Conservation (phyloP, 176 grass and related monocot genomes). For the Cenchrus purpureus region DNA sequence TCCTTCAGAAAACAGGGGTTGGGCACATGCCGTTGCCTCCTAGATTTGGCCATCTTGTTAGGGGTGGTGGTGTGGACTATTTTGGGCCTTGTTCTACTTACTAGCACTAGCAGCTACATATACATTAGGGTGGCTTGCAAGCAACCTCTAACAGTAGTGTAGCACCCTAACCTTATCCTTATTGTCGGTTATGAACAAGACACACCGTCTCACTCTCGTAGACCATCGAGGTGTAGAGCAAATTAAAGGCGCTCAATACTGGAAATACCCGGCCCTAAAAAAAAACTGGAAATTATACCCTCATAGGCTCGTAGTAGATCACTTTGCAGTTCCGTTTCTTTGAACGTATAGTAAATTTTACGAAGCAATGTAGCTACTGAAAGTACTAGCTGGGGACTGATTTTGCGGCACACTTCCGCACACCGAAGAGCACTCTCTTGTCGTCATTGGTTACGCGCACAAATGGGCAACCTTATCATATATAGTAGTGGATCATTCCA, state of each 20-base stretch:
- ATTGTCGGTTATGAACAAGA: conserved; percentile 11
- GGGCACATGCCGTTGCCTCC: conserved; percentile 6
- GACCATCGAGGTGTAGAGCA: too few relatives aligned
- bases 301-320: too few relatives aligned
- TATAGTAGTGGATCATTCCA: not conserved
- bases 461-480: not conserved
- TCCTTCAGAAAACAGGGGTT: not conserved
- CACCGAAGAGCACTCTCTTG: not conserved
- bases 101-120: too few relatives aligned
- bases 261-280: too few relatives aligned
- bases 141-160: conserved; percentile 9
- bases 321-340: too few relatives aligned
- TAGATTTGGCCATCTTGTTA: conserved; percentile 8
- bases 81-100: conserved; percentile 11
- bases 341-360: not conserved
- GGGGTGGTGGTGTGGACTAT: not conserved
- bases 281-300: too few relatives aligned
- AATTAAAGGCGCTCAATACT: too few relatives aligned
- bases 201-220: not conserved
- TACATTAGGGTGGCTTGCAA: conserved; percentile 24
- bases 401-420: not conserved
- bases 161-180: not conserved
- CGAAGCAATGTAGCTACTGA: not conserved
- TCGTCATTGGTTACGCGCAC: not conserved
- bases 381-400: not conserved